phyloP scores from a whole-genome alignment of 1,284 basidiomycete genomes.

The Neotropicomus parvogracilis region DNA sequence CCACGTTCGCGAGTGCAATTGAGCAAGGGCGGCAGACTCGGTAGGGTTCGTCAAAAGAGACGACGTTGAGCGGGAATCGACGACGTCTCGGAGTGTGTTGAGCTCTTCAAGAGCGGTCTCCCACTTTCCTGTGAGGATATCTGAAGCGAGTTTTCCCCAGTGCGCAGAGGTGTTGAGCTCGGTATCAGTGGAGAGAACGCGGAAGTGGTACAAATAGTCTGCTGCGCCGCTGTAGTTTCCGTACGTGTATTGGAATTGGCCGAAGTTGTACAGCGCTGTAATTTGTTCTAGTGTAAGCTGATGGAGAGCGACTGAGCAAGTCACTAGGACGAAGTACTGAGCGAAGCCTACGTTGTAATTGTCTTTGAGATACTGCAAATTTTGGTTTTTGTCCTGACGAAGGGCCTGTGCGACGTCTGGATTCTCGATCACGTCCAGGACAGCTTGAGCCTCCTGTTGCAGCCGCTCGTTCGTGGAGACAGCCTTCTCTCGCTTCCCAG shows the following conservation, averaged over 20 bases:
- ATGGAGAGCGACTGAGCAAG: constrained; percentile 3
- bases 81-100: constrained; percentile 86
- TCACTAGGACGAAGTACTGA: constrained; percentile 9
- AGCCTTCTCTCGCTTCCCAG: constrained; percentile 74
- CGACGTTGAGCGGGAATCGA: constrained; percentile 73
- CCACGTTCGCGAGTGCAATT: constrained; percentile 95
- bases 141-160: constrained; percentile 97
- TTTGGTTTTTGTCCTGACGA: constrained; percentile 95
- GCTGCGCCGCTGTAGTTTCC: constrained; percentile 96
- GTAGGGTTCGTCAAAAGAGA: constrained; percentile 47
- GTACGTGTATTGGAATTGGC: constrained; percentile 96
- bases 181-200: constrained; percentile 90
- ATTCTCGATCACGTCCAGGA: constrained; percentile 94
- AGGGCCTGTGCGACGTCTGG: constrained; percentile 90
- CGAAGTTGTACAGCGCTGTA: constrained; percentile 94
- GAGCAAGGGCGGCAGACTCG: constrained; percentile 65
- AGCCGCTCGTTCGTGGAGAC: constrained; percentile 82
- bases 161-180: constrained; percentile 92
- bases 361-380: constrained; percentile 90
- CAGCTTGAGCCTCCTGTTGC: constrained; percentile 86
- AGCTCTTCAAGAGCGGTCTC: constrained; percentile 91
- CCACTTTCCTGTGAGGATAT: constrained; percentile 94
- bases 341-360: constrained; percentile 75
- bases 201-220: constrained; percentile 98
- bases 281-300: constrained; percentile 94